Percentiles rank a stretch among this genome's conserved stretches.
Conservation (phyloP, 169 alveolate species). For the Plasmodium chabaudi region DNA sequence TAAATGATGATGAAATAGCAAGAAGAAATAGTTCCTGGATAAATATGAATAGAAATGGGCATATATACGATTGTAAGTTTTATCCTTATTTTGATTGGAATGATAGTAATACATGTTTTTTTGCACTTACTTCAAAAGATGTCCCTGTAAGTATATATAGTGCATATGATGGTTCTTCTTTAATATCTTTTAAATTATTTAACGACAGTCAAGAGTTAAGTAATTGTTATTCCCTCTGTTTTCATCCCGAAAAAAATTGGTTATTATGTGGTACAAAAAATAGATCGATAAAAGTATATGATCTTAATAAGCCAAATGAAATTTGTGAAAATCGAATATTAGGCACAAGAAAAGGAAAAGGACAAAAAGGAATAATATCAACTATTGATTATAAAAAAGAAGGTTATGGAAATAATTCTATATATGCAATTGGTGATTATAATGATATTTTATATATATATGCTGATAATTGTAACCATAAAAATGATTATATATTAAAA, state of each 20-base stretch:
- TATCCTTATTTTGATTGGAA: constrained; percentile 70
- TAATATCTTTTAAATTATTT: constrained; percentile 42
- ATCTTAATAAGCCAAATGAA: constrained; percentile 45
- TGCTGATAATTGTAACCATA: constrained; percentile 69
- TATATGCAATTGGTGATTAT: constrained; percentile 68
- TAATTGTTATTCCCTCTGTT: constrained; percentile 63
- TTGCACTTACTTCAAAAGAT: constrained; percentile 26
- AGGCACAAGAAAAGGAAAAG: constrained; percentile 66
- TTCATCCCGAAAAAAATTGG: constrained; percentile 71
- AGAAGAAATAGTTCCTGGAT: constrained; percentile 40
- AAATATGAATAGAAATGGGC: constrained; percentile 16
- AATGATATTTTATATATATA: constrained; percentile 50
- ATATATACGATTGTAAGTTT: constrained; percentile 67
- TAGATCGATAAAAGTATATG: constrained; percentile 51
- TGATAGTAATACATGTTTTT: constrained; percentile 48
- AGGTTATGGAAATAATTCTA: constrained; percentile 43
- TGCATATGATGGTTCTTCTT: constrained; percentile 60
- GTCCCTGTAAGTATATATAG: constrained; percentile 38
- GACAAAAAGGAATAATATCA: constrained; percentile 70
- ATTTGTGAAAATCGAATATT: constrained; percentile 53
- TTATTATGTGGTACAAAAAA: constrained; percentile 50
- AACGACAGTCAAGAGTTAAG: constrained; percentile 26
- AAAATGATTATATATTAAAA: constrained; percentile 56
- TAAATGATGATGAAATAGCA: not conserved
- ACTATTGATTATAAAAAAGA: constrained; percentile 54